A percentile compares a stretch with the other conserved stretches of the same genome.
Conservation (phyloP, 176 grass and related monocot species). For the Rhipidocladum racemiflorum region DNA sequence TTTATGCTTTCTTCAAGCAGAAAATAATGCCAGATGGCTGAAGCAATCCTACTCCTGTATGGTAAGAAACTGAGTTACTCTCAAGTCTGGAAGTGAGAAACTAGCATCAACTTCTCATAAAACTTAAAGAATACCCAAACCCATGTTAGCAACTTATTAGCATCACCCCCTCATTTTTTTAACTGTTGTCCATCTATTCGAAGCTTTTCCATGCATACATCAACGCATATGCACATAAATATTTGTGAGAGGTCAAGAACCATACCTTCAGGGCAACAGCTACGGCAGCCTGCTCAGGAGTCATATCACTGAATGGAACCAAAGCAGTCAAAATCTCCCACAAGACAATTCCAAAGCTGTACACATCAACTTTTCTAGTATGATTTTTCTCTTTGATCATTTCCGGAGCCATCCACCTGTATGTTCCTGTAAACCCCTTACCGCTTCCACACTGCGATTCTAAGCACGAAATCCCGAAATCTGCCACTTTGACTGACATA, state of each 20-base stretch:
- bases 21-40: background rate
- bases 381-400: slow-evolving; percentile 96
- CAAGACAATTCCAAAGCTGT: slow-evolving; percentile 91
- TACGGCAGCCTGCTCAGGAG: slow-evolving; percentile 90
- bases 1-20: background rate
- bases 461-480: slow-evolving; percentile 97
- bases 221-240: background rate
- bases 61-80: background rate
- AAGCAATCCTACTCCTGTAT: background rate
- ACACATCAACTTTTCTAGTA: slow-evolving; percentile 93
- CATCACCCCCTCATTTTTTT: background rate
- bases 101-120: background rate
- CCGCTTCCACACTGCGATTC: slow-evolving; percentile 79
- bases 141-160: background rate
- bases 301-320: slow-evolving; percentile 88
- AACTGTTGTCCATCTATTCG: background rate
- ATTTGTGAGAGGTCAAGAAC: background rate
- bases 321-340: slow-evolving; percentile 91
- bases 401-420: slow-evolving; percentile 98
- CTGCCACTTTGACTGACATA: slow-evolving; percentile 90
- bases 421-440: slow-evolving; percentile 93
- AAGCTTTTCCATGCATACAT: background rate
- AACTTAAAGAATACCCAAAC: background rate
- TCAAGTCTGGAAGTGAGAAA: background rate
- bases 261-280: slow-evolving; percentile 95